Conservation (phyloP, 495 filamentous ascomycete species). For the Saxophila tyrrhenica region DNA sequence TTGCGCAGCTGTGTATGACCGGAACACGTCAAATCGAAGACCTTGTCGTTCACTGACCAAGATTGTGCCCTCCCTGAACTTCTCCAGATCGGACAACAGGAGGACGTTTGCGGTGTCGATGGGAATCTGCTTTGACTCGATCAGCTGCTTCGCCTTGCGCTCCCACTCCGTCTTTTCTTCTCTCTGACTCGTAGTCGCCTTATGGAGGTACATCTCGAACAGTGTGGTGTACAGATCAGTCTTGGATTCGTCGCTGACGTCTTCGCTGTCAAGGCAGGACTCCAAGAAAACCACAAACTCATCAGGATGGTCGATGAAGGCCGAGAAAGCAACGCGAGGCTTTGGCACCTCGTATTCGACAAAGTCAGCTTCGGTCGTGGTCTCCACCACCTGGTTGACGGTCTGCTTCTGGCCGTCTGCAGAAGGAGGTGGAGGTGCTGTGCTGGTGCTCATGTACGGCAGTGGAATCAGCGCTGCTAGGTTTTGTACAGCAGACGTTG, state of each 20-base stretch:
- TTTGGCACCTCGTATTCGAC: slow-evolving; percentile 55
- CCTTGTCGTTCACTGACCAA: slow-evolving; percentile 91
- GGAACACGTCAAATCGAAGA: slow-evolving; percentile 86
- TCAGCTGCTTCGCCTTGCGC: slow-evolving; percentile 70
- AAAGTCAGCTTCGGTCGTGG: slow-evolving; percentile 26
- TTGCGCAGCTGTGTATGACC: slow-evolving; percentile 86
- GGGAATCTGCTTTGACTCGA: slow-evolving; percentile 64
- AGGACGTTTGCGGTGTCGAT: slow-evolving; percentile 94
- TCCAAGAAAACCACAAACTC: slow-evolving; percentile 89
- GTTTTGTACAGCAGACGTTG: slow-evolving; percentile 59
- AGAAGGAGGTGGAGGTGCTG: slow-evolving; percentile 21
- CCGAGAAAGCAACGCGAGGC: slow-evolving; percentile 86
- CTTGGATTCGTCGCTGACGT: slow-evolving; percentile 58
- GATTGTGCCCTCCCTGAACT: slow-evolving; percentile 81
- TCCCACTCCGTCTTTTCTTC: slow-evolving; percentile 73
- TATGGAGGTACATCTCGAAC: slow-evolving; percentile 95
- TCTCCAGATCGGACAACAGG: slow-evolving; percentile 79
- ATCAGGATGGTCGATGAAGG: slow-evolving; percentile 85
- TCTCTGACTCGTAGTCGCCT: slow-evolving; percentile 62
- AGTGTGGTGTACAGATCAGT: slow-evolving; percentile 86
- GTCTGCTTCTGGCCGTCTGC: slow-evolving; percentile 23
- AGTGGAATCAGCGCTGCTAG: slow-evolving; percentile 72
- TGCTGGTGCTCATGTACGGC: slow-evolving; percentile 64
- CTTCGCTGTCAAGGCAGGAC: slow-evolving; percentile 58
- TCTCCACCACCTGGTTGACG: slow-evolving; percentile 31